Conservation (phyloP, 768 basidiomycete genomes). For the Boletus rufocinnamomeus region DNA sequence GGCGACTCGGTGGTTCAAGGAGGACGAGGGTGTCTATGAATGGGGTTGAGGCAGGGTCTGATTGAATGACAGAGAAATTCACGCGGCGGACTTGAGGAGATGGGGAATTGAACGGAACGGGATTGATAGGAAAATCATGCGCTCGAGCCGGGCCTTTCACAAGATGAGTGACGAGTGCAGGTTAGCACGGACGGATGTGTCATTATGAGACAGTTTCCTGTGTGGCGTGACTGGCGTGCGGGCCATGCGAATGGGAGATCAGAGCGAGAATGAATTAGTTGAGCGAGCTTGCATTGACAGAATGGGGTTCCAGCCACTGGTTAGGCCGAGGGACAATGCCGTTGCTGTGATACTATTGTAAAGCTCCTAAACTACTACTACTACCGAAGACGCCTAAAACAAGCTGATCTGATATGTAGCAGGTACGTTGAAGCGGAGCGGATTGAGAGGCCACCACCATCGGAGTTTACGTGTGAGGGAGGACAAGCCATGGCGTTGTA, state of each 20-base stretch:
- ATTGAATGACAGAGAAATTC: conserved; percentile 12
- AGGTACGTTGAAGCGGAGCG: conserved; percentile 13
- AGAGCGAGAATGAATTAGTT: conserved; percentile 17
- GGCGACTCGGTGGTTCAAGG: conserved; percentile 16
- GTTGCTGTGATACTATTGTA: conserved; percentile 14
- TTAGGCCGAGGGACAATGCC: conserved; percentile 20
- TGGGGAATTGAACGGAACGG: conserved; percentile 14
- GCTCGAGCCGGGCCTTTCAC: conserved; percentile 6
- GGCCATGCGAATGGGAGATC: conserved; percentile 22
- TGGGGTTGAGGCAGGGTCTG: conserved; percentile 20
- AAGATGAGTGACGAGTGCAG: conserved; percentile 9
- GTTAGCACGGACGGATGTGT: conserved; percentile 10
- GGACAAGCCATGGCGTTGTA: conserved; percentile 13
- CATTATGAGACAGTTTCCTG: conserved; percentile 22
- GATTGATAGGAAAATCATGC: conserved; percentile 12
- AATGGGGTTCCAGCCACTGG: conserved; percentile 16
- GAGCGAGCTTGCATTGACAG: conserved; percentile 17
- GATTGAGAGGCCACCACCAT: conserved; percentile 13
- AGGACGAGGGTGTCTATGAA: conserved; percentile 8
- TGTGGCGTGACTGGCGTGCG: conserved; percentile 19
- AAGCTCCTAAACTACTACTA: conserved; percentile 23
- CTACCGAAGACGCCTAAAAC: conserved; percentile 24
- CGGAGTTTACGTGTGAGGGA: conserved; percentile 33
- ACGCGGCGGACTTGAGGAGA: conserved; percentile 22
- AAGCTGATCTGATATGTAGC: conserved; percentile 22